phyloP scores from a whole-genome alignment of 148 eudicot species.

The Rhododendron ovatum region DNA sequence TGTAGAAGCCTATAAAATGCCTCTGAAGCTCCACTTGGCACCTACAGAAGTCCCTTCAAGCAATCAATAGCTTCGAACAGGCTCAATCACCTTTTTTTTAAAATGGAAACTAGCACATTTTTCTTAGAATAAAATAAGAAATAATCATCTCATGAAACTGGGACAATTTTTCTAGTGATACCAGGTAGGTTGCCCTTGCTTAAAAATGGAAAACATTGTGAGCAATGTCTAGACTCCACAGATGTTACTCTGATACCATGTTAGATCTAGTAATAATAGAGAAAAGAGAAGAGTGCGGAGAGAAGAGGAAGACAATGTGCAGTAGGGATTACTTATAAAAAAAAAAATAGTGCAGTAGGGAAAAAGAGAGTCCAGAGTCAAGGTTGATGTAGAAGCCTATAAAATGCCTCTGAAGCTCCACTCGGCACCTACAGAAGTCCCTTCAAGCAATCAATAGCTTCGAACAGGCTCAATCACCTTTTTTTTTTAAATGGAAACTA shows the following conservation, averaged over 20 bases:
- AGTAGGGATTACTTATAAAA: no score
- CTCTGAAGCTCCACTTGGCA: background rate
- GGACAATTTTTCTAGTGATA: background rate
- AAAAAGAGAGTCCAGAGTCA: no score
- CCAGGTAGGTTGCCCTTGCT: no score
- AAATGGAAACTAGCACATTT: background rate
- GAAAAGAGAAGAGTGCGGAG: no score
- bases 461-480: background rate
- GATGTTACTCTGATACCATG: no score
- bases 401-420: background rate
- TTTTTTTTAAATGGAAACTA: background rate
- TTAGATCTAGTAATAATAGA: no score
- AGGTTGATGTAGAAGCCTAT: background rate
- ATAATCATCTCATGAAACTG: background rate
- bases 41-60: background rate
- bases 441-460: background rate
- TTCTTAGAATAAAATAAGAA: background rate
- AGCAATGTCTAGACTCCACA: no score
- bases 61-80: background rate
- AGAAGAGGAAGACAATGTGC: no score
- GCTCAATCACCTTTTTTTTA: background rate
- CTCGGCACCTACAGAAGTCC: background rate
- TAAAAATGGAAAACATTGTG: no score
- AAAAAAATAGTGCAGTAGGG: no score
- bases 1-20: background rate